Conservation (phyloP, 352 stramenopile genomes). For the Pythium vanterpoolii region DNA sequence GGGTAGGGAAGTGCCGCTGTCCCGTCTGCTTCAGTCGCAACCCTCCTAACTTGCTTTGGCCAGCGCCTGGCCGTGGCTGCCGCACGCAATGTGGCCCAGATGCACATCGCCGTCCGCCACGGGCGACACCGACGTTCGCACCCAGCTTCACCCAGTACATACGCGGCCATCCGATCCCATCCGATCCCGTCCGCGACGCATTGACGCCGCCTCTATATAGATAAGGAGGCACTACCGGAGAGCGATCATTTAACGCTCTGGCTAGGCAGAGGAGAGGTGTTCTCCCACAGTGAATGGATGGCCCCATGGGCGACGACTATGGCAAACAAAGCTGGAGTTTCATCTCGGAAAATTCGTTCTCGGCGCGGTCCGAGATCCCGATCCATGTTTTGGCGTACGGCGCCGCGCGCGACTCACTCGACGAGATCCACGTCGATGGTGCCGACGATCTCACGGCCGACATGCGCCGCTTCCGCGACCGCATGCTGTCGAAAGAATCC, state of each 20-base stretch:
- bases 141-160: no score
- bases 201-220: no score
- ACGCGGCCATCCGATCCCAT: no score
- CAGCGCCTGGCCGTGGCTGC: not conserved
- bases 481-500: constrained; percentile 7
- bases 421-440: constrained; percentile 11
- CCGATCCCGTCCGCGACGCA: no score
- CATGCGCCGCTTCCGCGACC: constrained; percentile 23
- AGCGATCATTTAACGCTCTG: no score
- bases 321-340: constrained; percentile 78
- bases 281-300: constrained; percentile 14
- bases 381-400: constrained; percentile 46
- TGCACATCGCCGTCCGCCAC: not conserved
- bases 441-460: constrained; percentile 21
- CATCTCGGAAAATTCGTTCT: constrained; percentile 80
- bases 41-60: no score
- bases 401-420: constrained; percentile 26
- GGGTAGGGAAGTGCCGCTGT: not conserved
- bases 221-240: no score
- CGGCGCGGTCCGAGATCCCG: constrained; percentile 28
- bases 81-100: not conserved
- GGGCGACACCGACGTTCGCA: no score
- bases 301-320: constrained; percentile 20
- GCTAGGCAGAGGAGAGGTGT: no score
- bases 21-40: not conserved